Conservation (phyloP, 441 rosid genomes). For the Erodium moschatum region DNA sequence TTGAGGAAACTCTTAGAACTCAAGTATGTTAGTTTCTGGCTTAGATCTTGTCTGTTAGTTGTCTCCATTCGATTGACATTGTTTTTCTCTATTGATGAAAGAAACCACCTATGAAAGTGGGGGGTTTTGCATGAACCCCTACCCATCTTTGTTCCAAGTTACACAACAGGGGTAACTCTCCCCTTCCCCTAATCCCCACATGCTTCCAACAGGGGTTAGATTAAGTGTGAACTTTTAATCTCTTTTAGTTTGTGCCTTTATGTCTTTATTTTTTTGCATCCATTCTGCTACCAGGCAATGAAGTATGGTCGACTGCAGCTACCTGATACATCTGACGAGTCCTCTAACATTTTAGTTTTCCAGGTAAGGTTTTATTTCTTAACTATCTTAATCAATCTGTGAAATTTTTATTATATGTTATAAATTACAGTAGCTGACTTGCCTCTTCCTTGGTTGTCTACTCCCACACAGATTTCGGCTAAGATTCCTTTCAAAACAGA, state of each 20-base stretch:
- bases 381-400: conserved; percentile 12
- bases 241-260: not conserved
- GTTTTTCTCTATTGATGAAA: not conserved
- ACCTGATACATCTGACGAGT: conserved; percentile 54
- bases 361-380: conserved; percentile 44
- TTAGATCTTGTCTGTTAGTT: conserved; percentile 3
- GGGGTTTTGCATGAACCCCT: not conserved
- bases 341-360: conserved; percentile 70
- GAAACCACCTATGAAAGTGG: not conserved
- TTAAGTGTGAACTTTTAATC: not conserved
- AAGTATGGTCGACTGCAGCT: conserved; percentile 59
- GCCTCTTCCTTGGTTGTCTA: conserved; percentile 11
- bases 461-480: conserved; percentile 59
- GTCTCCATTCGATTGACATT: conserved; percentile 6
- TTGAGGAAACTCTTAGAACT: conserved; percentile 49
- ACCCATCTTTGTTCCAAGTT: not conserved
- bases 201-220: not conserved
- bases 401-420: conserved; percentile 14
- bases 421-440: conserved; percentile 4
- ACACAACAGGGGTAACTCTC: not conserved
- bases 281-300: conserved; percentile 40
- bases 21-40: conserved; percentile 45
- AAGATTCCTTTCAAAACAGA: conserved; percentile 64
- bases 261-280: conserved; percentile 15
- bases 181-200: not conserved